These are phyloP conservation scores for Xylaria sp. DNA, from an alignment of 2,329 filamentous ascomycete species.

Conservation along the genomic window DNA sequence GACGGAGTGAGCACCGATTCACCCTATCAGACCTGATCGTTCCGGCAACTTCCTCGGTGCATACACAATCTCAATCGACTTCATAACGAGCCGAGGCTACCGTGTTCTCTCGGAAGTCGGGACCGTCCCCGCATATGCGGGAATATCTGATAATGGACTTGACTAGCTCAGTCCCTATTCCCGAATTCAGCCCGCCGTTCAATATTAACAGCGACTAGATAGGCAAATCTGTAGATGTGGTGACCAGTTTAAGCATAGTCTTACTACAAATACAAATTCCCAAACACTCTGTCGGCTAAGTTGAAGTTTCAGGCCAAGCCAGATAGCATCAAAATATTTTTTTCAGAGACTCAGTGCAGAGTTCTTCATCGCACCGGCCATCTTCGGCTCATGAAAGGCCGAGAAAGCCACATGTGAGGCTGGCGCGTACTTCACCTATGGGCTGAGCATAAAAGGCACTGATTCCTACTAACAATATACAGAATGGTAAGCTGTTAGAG, in stretches of 20 bases:
- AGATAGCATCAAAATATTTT: not conserved
- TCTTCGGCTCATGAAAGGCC: not conserved
- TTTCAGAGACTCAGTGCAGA: not conserved
- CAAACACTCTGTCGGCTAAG: not conserved
- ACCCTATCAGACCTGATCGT: conserved; percentile 1
- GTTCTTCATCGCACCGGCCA: not conserved
- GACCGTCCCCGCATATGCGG: conserved; percentile 2
- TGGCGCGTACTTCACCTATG: too few relatives aligned
- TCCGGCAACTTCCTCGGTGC: not conserved
- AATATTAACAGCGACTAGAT: not conserved
- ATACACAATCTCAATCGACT: not conserved
- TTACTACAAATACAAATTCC: not conserved
- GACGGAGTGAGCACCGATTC: conserved; percentile 8
- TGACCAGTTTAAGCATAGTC: not conserved
- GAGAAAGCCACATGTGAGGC: not conserved
- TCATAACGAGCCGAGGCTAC: not conserved
- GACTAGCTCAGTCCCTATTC: not conserved
- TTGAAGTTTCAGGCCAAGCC: not conserved
- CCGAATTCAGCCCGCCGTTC: not conserved
- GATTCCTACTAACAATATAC: too few relatives aligned
- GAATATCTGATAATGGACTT: not conserved
- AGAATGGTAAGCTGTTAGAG: too few relatives aligned
- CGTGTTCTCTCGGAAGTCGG: not conserved
- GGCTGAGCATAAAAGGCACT: too few relatives aligned
- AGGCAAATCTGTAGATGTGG: too few relatives aligned